These are phyloP conservation scores for Casuarina cunninghamiana DNA, from an alignment of 306 rosid genomes.

Conservation along the genomic window DNA sequence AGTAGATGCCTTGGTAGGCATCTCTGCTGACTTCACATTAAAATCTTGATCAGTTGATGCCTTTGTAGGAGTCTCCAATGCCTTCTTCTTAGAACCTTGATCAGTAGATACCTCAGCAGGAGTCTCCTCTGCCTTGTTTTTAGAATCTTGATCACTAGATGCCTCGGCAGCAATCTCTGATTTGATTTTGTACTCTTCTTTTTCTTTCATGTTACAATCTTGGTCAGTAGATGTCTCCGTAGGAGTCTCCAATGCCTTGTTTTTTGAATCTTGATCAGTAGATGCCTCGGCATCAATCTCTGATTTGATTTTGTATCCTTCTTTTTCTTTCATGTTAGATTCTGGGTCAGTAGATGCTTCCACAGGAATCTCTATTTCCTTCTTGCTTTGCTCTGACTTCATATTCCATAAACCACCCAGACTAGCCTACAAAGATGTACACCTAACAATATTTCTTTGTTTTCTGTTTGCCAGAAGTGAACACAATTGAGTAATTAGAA, in stretches of 20 bases:
- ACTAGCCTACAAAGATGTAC: slow-evolving; percentile 1
- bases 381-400: background rate
- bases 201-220: background rate
- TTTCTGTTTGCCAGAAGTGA: background rate
- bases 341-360: slow-evolving; percentile 4
- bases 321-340: slow-evolving; percentile 8
- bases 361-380: slow-evolving; percentile 6
- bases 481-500: background rate
- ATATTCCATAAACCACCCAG: slow-evolving; percentile 4
- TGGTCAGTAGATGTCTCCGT: background rate
- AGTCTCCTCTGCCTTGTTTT: too few relatives aligned
- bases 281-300: slow-evolving; percentile 15
- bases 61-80: slow-evolving; percentile 20
- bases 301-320: background rate
- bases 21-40: too few relatives aligned
- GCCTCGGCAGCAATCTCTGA: slow-evolving; percentile 19
- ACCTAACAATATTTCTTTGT: slow-evolving; percentile 6
- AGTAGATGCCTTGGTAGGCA: too few relatives aligned
- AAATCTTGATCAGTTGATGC: too few relatives aligned
- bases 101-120: too few relatives aligned
- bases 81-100: background rate
- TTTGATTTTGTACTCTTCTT: background rate
- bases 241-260: slow-evolving; percentile 1
- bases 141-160: too few relatives aligned
- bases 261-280: background rate